Conservation (phyloP, 208 protist genomes). For the Trichomonas vaginalis region DNA sequence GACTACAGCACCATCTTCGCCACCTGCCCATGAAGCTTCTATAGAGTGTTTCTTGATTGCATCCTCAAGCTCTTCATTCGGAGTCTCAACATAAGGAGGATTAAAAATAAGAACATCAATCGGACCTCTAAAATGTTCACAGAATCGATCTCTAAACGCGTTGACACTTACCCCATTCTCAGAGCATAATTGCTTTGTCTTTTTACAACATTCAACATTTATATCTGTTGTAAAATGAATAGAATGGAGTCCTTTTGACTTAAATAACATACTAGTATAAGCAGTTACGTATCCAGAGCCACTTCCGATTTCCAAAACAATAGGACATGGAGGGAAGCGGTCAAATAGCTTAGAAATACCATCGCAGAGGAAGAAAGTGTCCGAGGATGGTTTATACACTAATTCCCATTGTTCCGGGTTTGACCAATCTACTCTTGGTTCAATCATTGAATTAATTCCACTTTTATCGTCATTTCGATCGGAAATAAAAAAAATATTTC, state of each 20-base stretch:
- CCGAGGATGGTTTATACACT: background rate
- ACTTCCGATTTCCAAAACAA: background rate
- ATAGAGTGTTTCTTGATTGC: background rate
- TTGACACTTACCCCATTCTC: background rate
- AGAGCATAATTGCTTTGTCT: background rate
- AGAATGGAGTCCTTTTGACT: background rate
- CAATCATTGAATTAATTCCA: background rate
- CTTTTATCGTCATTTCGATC: no score
- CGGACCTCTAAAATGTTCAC: background rate
- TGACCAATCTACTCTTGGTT: background rate
- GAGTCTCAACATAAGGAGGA: constrained; percentile 5
- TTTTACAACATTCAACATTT: background rate
- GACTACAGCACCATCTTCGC: background rate
- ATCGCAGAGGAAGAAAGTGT: constrained; percentile 6
- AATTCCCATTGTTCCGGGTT: background rate
- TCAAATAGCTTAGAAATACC: background rate
- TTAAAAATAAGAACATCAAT: constrained; percentile 12
- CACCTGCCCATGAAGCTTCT: background rate
- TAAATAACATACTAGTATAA: background rate
- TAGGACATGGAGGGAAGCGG: background rate
- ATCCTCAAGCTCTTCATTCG: background rate
- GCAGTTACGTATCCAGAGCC: constrained; percentile 6
- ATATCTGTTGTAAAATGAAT: constrained; percentile 17
- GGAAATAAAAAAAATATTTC: no score
- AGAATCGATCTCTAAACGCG: background rate